phyloP scores from a whole-genome alignment of 2,329 filamentous ascomycete genomes.

The Aspergillus versicolor region DNA sequence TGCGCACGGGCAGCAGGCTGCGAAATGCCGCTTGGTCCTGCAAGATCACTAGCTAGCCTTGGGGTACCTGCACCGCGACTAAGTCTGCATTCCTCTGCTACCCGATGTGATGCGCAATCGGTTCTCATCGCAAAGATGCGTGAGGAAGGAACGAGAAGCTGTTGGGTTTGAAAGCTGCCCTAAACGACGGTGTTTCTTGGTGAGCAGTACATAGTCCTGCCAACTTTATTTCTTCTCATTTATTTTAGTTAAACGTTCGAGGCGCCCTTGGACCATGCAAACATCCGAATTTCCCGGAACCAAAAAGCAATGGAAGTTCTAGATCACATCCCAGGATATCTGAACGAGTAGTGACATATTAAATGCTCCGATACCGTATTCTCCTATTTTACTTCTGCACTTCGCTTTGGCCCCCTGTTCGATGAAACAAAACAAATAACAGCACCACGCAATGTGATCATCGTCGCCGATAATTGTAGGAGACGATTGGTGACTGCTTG shows the following conservation, averaged over 20 bases:
- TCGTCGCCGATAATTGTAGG: slow-evolving; percentile 7
- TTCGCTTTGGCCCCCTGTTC: not conserved
- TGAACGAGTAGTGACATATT: slow-evolving; percentile 11
- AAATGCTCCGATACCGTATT: slow-evolving; percentile 7
- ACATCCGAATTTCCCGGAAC: slow-evolving; percentile 10
- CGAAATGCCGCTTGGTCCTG: slow-evolving; percentile 19
- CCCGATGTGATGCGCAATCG: slow-evolving; percentile 18
- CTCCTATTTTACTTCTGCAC: not conserved
- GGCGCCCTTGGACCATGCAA: slow-evolving; percentile 9
- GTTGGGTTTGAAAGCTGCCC: slow-evolving; percentile 4
- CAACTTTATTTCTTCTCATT: slow-evolving; percentile 12
- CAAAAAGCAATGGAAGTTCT: slow-evolving; percentile 13
- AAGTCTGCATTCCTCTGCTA: slow-evolving; percentile 17
- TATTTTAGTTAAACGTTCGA: slow-evolving; percentile 11
- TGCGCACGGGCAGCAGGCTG: slow-evolving; percentile 25
- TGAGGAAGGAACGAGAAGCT: slow-evolving; percentile 8
- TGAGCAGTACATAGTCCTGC: slow-evolving; percentile 17
- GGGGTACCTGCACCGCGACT: slow-evolving; percentile 19
- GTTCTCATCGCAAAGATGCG: slow-evolving; percentile 8
- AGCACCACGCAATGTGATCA: not conserved
- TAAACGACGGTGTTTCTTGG: slow-evolving; percentile 8
- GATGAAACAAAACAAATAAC: slow-evolving; percentile 9
- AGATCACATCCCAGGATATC: slow-evolving; percentile 13
- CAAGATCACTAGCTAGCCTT: slow-evolving; percentile 19
- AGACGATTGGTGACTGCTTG: not conserved